Conservation (phyloP, 345 rosid species). For the Eucalyptus tenuipes region DNA sequence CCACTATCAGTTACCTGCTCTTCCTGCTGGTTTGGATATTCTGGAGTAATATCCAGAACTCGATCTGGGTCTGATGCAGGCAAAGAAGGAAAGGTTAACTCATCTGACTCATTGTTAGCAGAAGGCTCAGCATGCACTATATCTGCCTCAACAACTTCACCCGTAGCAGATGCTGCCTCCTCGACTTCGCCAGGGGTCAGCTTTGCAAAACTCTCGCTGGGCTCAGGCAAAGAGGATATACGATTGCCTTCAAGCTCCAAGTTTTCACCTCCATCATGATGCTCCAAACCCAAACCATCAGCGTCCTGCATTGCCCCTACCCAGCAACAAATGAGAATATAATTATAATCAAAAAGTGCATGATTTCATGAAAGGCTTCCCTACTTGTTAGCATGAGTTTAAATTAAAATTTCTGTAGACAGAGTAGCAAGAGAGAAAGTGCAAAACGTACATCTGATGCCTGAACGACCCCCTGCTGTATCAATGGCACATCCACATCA, state of each 20-base stretch:
- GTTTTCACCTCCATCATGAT: conserved; percentile 12
- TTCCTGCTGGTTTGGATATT: neutral
- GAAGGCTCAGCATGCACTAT: conserved; percentile 5
- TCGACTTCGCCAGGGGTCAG: neutral
- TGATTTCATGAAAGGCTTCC: neutral
- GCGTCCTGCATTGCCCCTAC: conserved; percentile 94
- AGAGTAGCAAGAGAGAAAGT: conserved; percentile 22
- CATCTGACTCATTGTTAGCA: conserved; percentile 7
- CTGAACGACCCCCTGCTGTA: conserved; percentile 50
- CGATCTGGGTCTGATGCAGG: neutral
- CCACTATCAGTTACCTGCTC: neutral
- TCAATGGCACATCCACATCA: conserved; percentile 26
- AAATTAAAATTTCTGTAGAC: neutral
- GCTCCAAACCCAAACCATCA: conserved; percentile 36
- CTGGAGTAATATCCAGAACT: neutral
- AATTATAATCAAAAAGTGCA: conserved; percentile 11
- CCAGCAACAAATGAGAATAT: conserved; percentile 75
- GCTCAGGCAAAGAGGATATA: neutral
- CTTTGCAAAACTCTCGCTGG: conserved; percentile 8
- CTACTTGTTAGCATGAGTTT: neutral
- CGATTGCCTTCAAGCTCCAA: conserved; percentile 3
- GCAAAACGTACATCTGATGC: conserved; percentile 77
- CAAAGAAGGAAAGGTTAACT: neutral
- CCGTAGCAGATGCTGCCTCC: conserved; percentile 6
- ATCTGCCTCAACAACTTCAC: conserved; percentile 11